Conservation (phyloP, 257 asterid genomes). For the Datura wrightii region DNA sequence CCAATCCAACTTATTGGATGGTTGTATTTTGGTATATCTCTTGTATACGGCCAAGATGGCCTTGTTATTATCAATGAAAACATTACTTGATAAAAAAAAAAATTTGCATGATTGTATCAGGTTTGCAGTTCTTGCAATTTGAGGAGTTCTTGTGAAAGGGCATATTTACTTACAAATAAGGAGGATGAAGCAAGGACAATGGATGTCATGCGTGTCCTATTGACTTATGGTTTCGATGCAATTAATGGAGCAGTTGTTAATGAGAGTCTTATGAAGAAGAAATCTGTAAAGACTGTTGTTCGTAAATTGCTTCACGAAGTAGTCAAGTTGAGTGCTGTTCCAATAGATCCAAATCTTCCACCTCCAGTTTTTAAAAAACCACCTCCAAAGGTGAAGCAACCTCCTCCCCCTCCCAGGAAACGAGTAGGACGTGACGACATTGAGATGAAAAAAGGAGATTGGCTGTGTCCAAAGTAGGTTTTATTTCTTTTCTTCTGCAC, state of each 20-base stretch:
- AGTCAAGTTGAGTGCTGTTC: constrained; percentile 93
- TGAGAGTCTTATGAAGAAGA: constrained; percentile 69
- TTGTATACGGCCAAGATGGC: not conserved
- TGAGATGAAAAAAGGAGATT: constrained; percentile 98
- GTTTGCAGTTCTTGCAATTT: constrained; percentile 95
- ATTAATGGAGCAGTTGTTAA: constrained; percentile 65
- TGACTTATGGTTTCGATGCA: constrained; percentile 85
- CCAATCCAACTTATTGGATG: not conserved
- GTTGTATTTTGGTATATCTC: constrained; percentile 16
- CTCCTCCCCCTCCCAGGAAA: constrained; percentile 90
- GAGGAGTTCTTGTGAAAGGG: constrained; percentile 91
- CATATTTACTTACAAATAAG: constrained; percentile 84
- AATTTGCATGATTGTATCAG: constrained; percentile 47
- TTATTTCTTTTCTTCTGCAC: constrained; percentile 24
- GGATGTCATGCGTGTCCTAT: constrained; percentile 86
- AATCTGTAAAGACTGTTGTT: constrained; percentile 75
- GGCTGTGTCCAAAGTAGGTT: constrained; percentile 94
- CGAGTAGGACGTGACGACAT: constrained; percentile 85
- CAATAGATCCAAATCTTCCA: constrained; percentile 91
- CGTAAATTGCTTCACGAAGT: constrained; percentile 85
- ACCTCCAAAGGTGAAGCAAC: constrained; percentile 93
- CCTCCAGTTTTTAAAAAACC: constrained; percentile 85
- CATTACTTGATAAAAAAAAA: not conserved
- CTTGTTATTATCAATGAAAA: constrained; percentile 14
- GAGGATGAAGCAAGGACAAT: constrained; percentile 94